phyloP scores from a whole-genome alignment of 2,329 filamentous ascomycete genomes.

The Stachybotrys chartarum region DNA sequence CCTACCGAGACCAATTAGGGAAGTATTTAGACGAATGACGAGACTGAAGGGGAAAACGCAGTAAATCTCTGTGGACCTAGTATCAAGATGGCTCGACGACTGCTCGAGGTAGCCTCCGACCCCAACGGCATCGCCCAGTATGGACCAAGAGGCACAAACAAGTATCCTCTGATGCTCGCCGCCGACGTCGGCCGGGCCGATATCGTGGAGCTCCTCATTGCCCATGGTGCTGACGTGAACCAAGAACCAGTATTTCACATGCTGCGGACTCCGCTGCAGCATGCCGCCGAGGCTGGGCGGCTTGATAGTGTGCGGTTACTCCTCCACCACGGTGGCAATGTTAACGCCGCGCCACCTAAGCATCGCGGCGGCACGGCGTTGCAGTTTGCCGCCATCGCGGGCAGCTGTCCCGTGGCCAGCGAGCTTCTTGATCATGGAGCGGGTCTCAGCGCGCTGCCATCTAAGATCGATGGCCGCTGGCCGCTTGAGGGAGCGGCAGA shows the following conservation, averaged over 20 bases:
- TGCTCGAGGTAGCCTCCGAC: not conserved
- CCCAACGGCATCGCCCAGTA: not conserved
- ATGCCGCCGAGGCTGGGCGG: not conserved
- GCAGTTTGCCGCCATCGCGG: not conserved
- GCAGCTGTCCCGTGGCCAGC: not conserved
- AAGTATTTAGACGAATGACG: no score
- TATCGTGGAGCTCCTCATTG: not conserved
- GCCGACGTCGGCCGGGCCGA: not conserved
- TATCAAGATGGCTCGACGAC: not conserved
- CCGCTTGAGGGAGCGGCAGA: not conserved
- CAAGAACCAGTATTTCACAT: not conserved
- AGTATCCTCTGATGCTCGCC: not conserved
- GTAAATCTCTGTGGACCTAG: no score
- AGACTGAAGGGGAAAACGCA: no score
- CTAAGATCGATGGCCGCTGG: not conserved
- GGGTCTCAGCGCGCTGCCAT: not conserved
- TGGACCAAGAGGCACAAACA: not conserved
- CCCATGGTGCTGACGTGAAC: not conserved
- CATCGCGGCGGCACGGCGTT: not conserved
- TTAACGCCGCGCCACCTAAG: not conserved
- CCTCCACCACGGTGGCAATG: not conserved
- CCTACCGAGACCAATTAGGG: no score
- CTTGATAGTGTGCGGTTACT: not conserved
- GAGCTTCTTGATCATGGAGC: not conserved
- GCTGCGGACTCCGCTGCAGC: not conserved